Evolutionary conservation across 1,139 yeast species (phyloP), one percentile per base, ranked within the genome.

Genomic region (Hyphopichia buzzinii): DNA sequence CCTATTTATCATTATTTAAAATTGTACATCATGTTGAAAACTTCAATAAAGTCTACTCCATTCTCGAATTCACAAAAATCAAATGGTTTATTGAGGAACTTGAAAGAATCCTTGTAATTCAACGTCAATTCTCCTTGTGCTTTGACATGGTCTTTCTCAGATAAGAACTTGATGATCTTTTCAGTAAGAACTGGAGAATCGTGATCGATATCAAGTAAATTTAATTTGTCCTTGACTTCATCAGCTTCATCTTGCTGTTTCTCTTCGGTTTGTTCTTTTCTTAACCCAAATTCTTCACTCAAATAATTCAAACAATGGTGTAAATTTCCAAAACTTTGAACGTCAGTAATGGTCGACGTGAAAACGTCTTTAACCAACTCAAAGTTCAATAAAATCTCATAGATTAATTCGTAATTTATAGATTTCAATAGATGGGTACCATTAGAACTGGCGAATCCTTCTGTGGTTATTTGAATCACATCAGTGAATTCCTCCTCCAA

Each of bases 331-430:
- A 62, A 46, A 26, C 47, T 47, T 16, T 31, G 37, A 13, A 48
- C 47, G 2, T 34, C 25, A 3, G 59, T 34, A 4, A 61, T 40
- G 3, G 21, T 15, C 11, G 16, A 12, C 4, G 8, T 11, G 24
- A 27, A 33, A 6, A 28, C 8, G 15, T 51, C 55, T 26, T 51
- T 47, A 8, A 59, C 27, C 11, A 51, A 40, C 33, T 64, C 56
- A 42, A 55, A 50, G 42, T 64, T 55, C 43, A 67, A 52, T 40
- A 68, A 49, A 8, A 70, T 52, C 29, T 57, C 51, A 41, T 64
- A 64, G 14, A 64, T 44, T 35, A 64, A 48, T 30, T 57, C 58
- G 33, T 52, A 54, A 34, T 49, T 54, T 11, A 59, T 50, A 0
- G 58, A 40, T 17, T 46, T 47, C 29, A 43, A 39, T 3, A 40